Conservation (phyloP, 176 grass and related monocot genomes). For the Canna indica region DNA sequence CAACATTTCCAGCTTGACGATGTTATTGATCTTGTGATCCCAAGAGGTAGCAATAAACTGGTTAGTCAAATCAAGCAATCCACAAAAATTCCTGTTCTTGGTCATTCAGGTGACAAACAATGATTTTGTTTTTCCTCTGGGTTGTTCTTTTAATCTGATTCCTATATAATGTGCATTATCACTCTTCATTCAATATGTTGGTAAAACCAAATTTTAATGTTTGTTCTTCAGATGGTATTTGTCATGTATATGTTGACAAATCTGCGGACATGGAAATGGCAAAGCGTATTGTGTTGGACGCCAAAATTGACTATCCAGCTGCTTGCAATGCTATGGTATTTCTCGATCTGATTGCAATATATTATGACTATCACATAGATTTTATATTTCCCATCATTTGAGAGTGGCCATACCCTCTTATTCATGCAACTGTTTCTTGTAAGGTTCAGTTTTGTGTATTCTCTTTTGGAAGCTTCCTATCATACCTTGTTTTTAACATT, state of each 20-base stretch:
- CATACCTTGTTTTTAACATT: not conserved
- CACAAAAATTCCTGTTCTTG: slow-evolving; percentile 94
- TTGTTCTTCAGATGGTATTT: slow-evolving; percentile 64
- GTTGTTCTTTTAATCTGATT: slow-evolving; percentile 9
- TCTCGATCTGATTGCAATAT: not conserved
- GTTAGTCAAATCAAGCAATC: slow-evolving; percentile 91
- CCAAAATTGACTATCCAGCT: slow-evolving; percentile 93
- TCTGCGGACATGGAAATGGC: slow-evolving; percentile 89
- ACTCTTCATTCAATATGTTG: not conserved
- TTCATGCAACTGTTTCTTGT: not conserved
- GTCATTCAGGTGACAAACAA: slow-evolving; percentile 63
- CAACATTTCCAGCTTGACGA: slow-evolving; percentile 72
- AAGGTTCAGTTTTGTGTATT: not conserved
- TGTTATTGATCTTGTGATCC: slow-evolving; percentile 98
- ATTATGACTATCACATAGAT: not conserved
- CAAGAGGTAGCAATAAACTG: slow-evolving; percentile 96
- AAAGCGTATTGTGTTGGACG: slow-evolving; percentile 74
- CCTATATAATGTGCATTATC: not conserved
- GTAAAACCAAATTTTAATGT: slow-evolving; percentile 13
- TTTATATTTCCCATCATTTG: not conserved
- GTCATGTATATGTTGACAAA: slow-evolving; percentile 98
- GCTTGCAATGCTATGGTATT: slow-evolving; percentile 95
- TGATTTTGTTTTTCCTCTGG: not conserved
- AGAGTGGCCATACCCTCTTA: not conserved
- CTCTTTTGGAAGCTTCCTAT: not conserved